Conservation (phyloP, 176 grass and related monocot species). For the Oryza glaberrima region DNA sequence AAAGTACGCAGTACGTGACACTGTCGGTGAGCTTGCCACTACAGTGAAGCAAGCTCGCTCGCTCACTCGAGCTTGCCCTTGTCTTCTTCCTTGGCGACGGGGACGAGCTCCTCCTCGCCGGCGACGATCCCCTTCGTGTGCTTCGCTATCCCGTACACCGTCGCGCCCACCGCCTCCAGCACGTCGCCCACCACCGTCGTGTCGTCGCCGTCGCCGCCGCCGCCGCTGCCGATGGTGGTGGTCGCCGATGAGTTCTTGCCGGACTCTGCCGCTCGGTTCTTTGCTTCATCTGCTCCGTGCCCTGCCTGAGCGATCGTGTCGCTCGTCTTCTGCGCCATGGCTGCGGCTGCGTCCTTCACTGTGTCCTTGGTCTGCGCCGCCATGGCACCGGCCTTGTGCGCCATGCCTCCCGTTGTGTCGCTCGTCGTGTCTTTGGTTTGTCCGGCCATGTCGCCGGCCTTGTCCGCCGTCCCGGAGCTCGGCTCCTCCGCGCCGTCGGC, state of each 20-base stretch:
- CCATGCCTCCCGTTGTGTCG: constrained; percentile 17
- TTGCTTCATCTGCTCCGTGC: constrained; percentile 17
- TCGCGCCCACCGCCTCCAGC: constrained; percentile 64
- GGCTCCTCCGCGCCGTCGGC: constrained; percentile 44
- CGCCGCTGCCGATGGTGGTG: neutral
- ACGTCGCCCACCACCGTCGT: constrained; percentile 51
- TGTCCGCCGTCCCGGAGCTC: constrained; percentile 12
- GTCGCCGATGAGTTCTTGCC: neutral
- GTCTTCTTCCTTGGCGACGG: constrained; percentile 13
- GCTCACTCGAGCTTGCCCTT: constrained; percentile 31
- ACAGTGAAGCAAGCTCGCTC: neutral
- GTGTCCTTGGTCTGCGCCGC: constrained; percentile 10
- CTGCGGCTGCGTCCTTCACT: constrained; percentile 27
- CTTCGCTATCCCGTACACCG: constrained; percentile 56
- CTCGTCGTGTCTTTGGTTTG: neutral
- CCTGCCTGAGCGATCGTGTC: constrained; percentile 10
- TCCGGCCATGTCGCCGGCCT: constrained; percentile 34
- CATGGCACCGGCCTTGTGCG: constrained; percentile 1
- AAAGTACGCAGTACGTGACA: neutral
- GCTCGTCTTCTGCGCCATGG: constrained; percentile 42
- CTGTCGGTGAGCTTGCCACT: neutral
- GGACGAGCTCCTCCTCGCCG: constrained; percentile 57
- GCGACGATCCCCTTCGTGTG: constrained; percentile 66
- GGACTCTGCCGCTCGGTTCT: neutral
- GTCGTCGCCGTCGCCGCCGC: neutral